Evolutionary conservation across 768 basidiomycete genomes (phyloP).

Genomic region (Hypholoma sublateritium): DNA sequence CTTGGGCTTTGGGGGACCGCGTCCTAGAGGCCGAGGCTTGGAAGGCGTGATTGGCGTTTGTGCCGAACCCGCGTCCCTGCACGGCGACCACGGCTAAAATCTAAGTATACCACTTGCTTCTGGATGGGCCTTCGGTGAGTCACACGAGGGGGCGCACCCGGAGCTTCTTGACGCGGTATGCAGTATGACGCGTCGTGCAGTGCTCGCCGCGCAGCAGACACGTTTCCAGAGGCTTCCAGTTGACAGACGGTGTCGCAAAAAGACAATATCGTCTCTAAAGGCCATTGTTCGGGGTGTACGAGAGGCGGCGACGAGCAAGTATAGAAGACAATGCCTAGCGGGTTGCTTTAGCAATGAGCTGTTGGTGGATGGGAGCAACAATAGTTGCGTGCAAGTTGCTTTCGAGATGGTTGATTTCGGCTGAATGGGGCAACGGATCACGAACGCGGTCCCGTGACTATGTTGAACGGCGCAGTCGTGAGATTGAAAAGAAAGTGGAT

Average conservation of each 20-base stretch:
- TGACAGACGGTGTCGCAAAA: background rate
- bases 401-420: background rate
- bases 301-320: background rate
- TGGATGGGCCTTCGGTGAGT: background rate
- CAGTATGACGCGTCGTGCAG: background rate
- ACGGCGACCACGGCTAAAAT: background rate
- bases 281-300: background rate
- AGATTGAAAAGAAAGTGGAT: constrained; percentile 35
- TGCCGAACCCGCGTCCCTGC: background rate
- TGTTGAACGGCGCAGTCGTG: constrained; percentile 41
- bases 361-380: background rate
- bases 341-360: constrained; percentile 4
- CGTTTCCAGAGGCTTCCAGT: background rate
- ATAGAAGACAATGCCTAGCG: background rate
- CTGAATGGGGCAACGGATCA: constrained; percentile 4
- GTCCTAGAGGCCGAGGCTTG: background rate
- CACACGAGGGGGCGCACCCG: background rate
- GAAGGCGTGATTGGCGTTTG: background rate
- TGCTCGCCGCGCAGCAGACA: background rate
- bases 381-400: background rate
- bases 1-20: background rate
- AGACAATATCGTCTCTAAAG: background rate
- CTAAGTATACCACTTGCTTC: background rate
- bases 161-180: background rate
- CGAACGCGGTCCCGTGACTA: constrained; percentile 43